Evolutionary conservation across 2,329 filamentous ascomycete genomes (phyloP), one percentile per base, ranked within the genome.

Genomic region (Botrytis hyacinthi): DNA sequence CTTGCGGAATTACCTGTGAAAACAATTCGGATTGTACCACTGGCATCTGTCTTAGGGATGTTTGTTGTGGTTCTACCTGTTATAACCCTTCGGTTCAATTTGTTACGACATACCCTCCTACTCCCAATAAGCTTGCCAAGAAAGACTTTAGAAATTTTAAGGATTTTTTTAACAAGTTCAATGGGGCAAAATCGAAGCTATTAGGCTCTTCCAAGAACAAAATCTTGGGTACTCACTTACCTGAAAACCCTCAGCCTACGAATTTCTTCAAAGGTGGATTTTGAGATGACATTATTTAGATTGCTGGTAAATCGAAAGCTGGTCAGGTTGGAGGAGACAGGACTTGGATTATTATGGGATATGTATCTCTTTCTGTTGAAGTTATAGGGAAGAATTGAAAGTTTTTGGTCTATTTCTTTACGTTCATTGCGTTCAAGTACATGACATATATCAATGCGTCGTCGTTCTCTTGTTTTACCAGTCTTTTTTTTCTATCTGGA

Each of bases 11-110:
- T 5, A 1, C 4, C n/a, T 73, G 72, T 20, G 9, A 8, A 18
- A n/a, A 8, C 8, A 66, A 70, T 40, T 37, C 60, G 1, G 68
- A 73, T 18, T 73, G 72, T 66, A 12, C 37, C 2, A 46, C 51
- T n/a, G 72, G 72, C 0, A 71, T 73, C 20, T 73, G 72, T 32
- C 29, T 73, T 0, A 44, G 6, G 0, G 29, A 73, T 35, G 44
- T 22, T 16, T 73, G 72, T 46, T 73, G 72, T 6, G 72, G 72
- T 5, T 66, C 32, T 8, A 35, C 57, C 0, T 73, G 65, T 37
- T 73, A n/a, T 26, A 57, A 73, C 35, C 65, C 71, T 42, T 44
- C 40, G 0, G 32, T 60, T 62, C 40, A 60, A 29, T 8, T 35
- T 2, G 51, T 70, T 20, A 37, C 62, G 2, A 69, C 42, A 16